phyloP scores from a whole-genome alignment of 2,329 filamentous ascomycete genomes.

The Beauveria sp. region DNA sequence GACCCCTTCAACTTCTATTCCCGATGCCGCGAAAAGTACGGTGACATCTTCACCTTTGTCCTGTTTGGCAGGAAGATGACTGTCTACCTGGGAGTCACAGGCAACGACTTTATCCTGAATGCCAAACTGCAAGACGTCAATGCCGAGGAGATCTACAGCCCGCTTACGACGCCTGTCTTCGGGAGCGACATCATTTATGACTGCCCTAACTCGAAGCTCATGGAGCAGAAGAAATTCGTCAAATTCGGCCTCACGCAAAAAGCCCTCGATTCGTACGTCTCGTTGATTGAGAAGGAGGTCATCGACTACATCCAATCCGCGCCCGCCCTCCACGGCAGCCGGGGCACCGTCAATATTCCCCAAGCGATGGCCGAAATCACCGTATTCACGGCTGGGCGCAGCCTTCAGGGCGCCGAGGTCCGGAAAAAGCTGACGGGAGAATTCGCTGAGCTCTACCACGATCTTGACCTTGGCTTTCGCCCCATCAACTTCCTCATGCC shows the following conservation, averaged over 20 bases:
- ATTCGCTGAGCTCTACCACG: constrained; percentile 70
- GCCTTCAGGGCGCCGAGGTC: constrained; percentile 70
- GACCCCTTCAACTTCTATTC: constrained; percentile 64
- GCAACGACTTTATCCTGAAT: constrained; percentile 51
- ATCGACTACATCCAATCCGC: constrained; percentile 53
- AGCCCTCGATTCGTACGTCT: constrained; percentile 59
- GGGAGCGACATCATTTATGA: constrained; percentile 76
- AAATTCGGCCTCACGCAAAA: constrained; percentile 62
- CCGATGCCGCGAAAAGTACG: constrained; percentile 54
- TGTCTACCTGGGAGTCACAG: constrained; percentile 41
- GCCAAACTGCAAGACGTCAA: constrained; percentile 45
- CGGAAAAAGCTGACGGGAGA: constrained; percentile 62
- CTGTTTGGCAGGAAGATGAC: constrained; percentile 45
- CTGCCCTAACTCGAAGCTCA: constrained; percentile 74
- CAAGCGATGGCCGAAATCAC: constrained; percentile 68
- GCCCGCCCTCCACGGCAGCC: constrained; percentile 49
- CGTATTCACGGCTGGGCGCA: constrained; percentile 69
- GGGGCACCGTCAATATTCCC: constrained; percentile 57
- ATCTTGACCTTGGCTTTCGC: constrained; percentile 65
- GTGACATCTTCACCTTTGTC: constrained; percentile 47
- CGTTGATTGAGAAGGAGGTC: constrained; percentile 63
- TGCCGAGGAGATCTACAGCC: constrained; percentile 47
- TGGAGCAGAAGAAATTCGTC: constrained; percentile 85
- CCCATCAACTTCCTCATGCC: constrained; percentile 79
- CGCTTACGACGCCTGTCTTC: constrained; percentile 52